Conservation (phyloP, 768 basidiomycete species). For the Tricholoma hemisulphureum region DNA sequence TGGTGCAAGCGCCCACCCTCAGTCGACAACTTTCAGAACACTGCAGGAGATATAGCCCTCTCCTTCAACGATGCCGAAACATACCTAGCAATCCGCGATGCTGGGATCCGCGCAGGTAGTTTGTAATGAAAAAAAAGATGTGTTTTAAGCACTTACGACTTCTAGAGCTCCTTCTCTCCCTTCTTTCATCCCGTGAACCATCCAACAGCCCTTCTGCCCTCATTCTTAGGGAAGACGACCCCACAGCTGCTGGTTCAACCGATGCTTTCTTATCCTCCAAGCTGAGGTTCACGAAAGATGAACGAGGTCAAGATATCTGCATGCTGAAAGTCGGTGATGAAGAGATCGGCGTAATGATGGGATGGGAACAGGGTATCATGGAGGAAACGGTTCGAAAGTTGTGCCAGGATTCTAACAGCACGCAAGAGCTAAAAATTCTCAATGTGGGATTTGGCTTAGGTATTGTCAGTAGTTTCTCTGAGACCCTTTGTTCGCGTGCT, state of each 20-base stretch:
- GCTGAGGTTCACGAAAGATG: slow-evolving; percentile 67
- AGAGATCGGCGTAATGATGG: slow-evolving; percentile 99
- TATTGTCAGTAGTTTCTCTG: slow-evolving; percentile 53
- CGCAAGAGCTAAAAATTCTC: slow-evolving; percentile 59
- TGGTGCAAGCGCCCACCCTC: slow-evolving; percentile 4
- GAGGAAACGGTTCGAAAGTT: slow-evolving; percentile 68
- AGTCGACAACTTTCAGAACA: slow-evolving; percentile 80
- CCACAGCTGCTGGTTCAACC: slow-evolving; percentile 58
- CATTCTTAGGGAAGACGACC: slow-evolving; percentile 50
- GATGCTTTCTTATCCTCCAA: slow-evolving; percentile 69
- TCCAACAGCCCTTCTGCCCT: slow-evolving; percentile 32
- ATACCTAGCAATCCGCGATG: slow-evolving; percentile 83
- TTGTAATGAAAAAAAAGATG: background rate
- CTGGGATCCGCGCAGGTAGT: slow-evolving; percentile 85
- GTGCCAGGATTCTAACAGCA: slow-evolving; percentile 50
- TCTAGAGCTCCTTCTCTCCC: slow-evolving; percentile 67
- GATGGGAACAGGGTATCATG: slow-evolving; percentile 94
- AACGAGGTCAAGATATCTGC: slow-evolving; percentile 80
- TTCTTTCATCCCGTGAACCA: slow-evolving; percentile 52
- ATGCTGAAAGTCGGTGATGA: slow-evolving; percentile 61
- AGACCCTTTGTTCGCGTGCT: slow-evolving; percentile 1
- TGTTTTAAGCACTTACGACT: background rate
- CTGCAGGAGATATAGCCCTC: slow-evolving; percentile 87
- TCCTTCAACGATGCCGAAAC: slow-evolving; percentile 76
- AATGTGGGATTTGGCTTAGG: slow-evolving; percentile 96